Conservation (phyloP, 1,284 basidiomycete species). For the Peniophora sp. region DNA sequence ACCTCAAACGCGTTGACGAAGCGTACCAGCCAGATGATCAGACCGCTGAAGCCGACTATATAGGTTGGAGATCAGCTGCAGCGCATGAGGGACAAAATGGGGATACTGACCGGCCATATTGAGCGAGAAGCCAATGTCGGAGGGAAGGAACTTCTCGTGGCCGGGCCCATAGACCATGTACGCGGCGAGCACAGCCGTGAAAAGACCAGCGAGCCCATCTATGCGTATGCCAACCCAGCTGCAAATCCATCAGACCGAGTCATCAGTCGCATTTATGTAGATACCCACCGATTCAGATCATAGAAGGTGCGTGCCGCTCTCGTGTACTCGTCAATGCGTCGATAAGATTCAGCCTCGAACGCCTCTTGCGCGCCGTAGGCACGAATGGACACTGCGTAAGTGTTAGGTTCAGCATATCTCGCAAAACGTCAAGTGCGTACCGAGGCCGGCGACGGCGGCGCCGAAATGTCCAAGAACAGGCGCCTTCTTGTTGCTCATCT, state of each 20-base stretch:
- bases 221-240: constrained; percentile 48
- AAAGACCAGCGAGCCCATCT: constrained; percentile 41
- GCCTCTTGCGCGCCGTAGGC: constrained; percentile 45
- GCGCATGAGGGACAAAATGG: background rate
- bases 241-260: no score
- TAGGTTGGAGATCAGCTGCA: background rate
- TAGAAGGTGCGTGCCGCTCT: constrained; percentile 40
- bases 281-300: constrained; percentile 42
- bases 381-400: constrained; percentile 45
- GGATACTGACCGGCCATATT: constrained; percentile 34
- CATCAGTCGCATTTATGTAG: constrained; percentile 6
- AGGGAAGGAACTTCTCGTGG: constrained; percentile 28
- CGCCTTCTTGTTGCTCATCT: constrained; percentile 61
- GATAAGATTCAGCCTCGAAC: constrained; percentile 37
- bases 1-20: constrained; percentile 54
- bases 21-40: constrained; percentile 48
- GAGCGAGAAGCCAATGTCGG: constrained; percentile 42
- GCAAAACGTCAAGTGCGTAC: constrained; percentile 26
- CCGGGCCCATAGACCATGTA: constrained; percentile 44
- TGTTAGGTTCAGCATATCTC: background rate
- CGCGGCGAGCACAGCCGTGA: constrained; percentile 42
- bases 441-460: constrained; percentile 57
- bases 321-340: constrained; percentile 41
- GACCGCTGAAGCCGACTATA: constrained; percentile 43
- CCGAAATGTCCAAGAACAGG: constrained; percentile 68